Evolutionary conservation across 768 basidiomycete genomes (phyloP), one percentile per base, ranked within the genome.

Genomic region (Leccinum aurantiacum): DNA sequence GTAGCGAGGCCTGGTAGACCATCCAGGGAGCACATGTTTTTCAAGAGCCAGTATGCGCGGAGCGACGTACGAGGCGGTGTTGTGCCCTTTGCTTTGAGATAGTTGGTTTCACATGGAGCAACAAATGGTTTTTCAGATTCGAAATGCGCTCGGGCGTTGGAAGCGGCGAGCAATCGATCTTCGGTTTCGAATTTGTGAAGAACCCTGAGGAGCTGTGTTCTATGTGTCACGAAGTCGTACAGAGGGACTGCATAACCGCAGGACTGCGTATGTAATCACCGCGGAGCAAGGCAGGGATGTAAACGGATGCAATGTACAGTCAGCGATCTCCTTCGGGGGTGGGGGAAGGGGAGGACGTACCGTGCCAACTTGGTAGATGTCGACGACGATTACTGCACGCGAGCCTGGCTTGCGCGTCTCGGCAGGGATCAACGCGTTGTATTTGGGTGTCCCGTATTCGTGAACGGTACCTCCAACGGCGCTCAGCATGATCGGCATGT

Each of bases 161-260:
- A 31, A 56, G 44, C 66, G 3, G 50, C 50, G 6, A 62, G 41
- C 3, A 62, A 65, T 44, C 75, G 69, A 66, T 85, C 83, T 6
- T 65, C 47, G 0, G 59, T 47, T 69, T 88, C 86, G 47, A 74
- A 76, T 63, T 73, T 76, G 6, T 70, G 69, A 19, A 76, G 74
- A 69, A 67, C 75, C 41, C 79, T 73, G 35, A 79, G 74, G 19
- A 86, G 80, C 11, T 77, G 79, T 10, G 77, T 80, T 19, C 88
- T 84, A 60, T 86, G 82, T 14, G 74, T 74, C 52, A 80, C 75
- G 73, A 85, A 89, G 41, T 79, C 75, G 71, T 83, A 88, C 62
- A 80, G 77, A 5, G 88, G 87, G 37, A 89, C 84, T 3, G 81
- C 79, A 62, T 79, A 89, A 22, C 88, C 87, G 61, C 87, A 90